Evolutionary conservation across 1,284 basidiomycete species (phyloP).

Genomic region (Inonotus obliquus): DNA sequence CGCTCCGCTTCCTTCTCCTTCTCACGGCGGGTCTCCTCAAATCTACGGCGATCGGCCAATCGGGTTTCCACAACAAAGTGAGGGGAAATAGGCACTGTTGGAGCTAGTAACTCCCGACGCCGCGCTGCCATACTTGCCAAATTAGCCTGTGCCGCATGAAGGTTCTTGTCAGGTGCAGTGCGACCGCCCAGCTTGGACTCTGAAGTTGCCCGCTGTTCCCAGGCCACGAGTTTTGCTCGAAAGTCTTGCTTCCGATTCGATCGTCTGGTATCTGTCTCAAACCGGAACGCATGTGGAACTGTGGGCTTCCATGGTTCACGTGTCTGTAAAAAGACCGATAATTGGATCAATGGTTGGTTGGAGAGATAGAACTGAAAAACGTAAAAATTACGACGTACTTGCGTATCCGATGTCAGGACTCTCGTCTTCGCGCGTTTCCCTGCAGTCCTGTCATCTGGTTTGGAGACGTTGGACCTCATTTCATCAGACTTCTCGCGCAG

Average conservation of each 20-base stretch:
- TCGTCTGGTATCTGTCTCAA: conserved; percentile 31
- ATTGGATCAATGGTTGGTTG: not conserved
- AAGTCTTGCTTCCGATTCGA: conserved; percentile 21
- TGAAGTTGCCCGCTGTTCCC: conserved; percentile 23
- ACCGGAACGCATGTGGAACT: conserved; percentile 46
- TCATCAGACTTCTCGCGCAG: not conserved
- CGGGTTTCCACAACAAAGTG: conserved; percentile 50
- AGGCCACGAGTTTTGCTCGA: conserved; percentile 24
- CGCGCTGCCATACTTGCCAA: conserved; percentile 26
- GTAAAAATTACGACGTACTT: conserved; percentile 11
- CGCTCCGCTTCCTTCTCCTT: conserved; percentile 49
- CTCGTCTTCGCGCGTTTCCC: not conserved
- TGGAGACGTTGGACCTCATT: not conserved
- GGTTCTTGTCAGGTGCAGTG: not conserved
- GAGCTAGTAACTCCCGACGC: conserved; percentile 42
- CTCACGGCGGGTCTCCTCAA: conserved; percentile 50
- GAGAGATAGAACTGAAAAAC: conserved; percentile 1
- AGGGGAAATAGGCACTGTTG: conserved; percentile 42
- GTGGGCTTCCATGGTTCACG: conserved; percentile 33
- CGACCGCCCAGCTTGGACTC: conserved; percentile 18
- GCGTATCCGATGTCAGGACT: conserved; percentile 1
- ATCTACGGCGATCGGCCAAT: conserved; percentile 55
- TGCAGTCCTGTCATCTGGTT: conserved; percentile 11
- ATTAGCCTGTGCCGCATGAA: conserved; percentile 48
- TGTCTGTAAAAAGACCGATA: not conserved